These are phyloP conservation scores for Aurifilum marmelostoma DNA, from an alignment of 2,329 filamentous ascomycete species.

Conservation along the genomic window DNA sequence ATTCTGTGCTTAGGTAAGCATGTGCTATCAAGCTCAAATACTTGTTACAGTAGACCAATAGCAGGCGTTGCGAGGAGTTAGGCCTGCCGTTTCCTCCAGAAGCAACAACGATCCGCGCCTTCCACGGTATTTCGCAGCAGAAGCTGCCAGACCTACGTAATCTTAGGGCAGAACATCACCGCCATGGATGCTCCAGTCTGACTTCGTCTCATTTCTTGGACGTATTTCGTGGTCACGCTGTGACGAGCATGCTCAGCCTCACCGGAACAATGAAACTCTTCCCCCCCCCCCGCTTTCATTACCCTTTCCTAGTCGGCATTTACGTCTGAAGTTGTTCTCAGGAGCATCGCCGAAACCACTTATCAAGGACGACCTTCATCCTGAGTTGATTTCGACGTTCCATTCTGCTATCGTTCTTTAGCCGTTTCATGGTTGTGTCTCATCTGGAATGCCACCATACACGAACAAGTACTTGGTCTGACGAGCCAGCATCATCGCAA, in stretches of 20 bases:
- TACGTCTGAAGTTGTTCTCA: neutral
- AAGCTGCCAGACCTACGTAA: neutral
- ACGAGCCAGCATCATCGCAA: neutral
- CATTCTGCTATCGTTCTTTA: neutral
- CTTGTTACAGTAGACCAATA: neutral
- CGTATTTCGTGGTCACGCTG: neutral
- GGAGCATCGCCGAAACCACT: neutral
- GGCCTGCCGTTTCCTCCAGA: neutral
- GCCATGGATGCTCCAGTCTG: neutral
- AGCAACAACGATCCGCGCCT: neutral
- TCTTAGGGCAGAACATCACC: neutral
- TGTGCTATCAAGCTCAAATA: neutral
- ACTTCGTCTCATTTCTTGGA: neutral
- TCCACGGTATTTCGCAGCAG: neutral
- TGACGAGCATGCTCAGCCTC: neutral
- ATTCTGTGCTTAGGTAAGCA: constrained; percentile 1
- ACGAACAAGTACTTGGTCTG: neutral
- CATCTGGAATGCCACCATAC: neutral
- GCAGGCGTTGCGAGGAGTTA: neutral
- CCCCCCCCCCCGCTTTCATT: neutral
- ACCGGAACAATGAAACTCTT: neutral
- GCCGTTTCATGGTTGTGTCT: neutral
- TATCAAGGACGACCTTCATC: neutral
- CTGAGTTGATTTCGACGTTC: neutral
- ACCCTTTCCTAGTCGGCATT: neutral